Evolutionary conservation across 768 basidiomycete species (phyloP), one percentile per base, ranked within the genome.

Genomic region (Dioszegia crocea): DNA sequence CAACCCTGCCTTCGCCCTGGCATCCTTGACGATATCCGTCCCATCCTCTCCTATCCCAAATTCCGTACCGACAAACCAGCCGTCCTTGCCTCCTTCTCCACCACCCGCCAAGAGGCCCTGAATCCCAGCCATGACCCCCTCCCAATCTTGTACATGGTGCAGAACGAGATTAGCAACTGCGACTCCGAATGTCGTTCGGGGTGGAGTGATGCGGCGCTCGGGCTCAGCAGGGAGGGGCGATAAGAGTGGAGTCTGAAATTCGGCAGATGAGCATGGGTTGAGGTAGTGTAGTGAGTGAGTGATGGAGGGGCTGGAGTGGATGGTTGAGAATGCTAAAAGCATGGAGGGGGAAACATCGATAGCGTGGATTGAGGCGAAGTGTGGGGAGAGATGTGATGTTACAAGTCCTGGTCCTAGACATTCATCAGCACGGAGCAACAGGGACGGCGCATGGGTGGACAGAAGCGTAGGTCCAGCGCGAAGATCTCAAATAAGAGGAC

Each of bases 361-460:
- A 9, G 58, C 44, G 59, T 72, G 67, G 24, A 72, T 53, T 24
- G 67, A 53, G 33, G 56, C 12, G 60, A 72, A 72, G 4, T 44
- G 40, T 10, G 48, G 31, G 26, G 48, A 2, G 46, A 58, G 43
- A 33, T 62, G 58, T 5, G 30, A 5, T 11, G 70, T 72, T 2
- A 72, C 70, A 12, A 63, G 52, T 59, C 70, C 70, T 2, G 65
- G 61, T 16, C 70, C 70, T 72, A 45, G n/a, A n/a, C n/a, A n/a
- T n/a, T n/a, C n/a, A n/a, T n/a, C n/a, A n/a, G n/a, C n/a, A n/a
- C n/a, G n/a, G n/a, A n/a, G n/a, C n/a, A n/a, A n/a, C n/a, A n/a
- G n/a, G n/a, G n/a, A n/a, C n/a, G n/a, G n/a, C n/a, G n/a, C n/a
- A n/a, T n/a, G n/a, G n/a, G n/a, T n/a, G n/a, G n/a, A n/a, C n/a